These are phyloP conservation scores for Leptodermis oblonga DNA, from an alignment of 257 asterid species.

Conservation along the genomic window DNA sequence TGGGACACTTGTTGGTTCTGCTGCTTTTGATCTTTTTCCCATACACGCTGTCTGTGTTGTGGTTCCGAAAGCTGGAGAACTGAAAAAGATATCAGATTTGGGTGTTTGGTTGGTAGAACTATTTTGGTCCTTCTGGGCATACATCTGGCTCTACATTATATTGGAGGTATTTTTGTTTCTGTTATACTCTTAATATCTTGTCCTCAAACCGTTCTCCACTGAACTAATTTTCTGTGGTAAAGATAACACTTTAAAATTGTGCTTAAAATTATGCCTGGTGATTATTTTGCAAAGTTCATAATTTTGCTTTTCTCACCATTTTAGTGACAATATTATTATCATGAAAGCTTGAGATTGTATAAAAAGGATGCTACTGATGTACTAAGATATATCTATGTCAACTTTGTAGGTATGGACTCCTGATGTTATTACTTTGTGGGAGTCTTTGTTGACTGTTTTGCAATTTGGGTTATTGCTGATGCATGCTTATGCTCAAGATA, in stretches of 20 bases:
- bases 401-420: slow-evolving; percentile 84
- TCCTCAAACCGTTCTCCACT: not conserved
- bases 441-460: slow-evolving; percentile 79
- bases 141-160: slow-evolving; percentile 90
- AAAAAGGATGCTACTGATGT: not conserved
- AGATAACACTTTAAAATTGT: not conserved
- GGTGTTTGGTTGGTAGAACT: slow-evolving; percentile 98
- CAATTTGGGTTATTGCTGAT: slow-evolving; percentile 75
- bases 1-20: slow-evolving; percentile 96
- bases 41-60: slow-evolving; percentile 96
- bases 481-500: slow-evolving; percentile 96
- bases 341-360: not conserved
- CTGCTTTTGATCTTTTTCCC: slow-evolving; percentile 96
- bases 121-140: slow-evolving; percentile 99
- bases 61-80: slow-evolving; percentile 89
- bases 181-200: not conserved
- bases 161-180: slow-evolving; percentile 51
- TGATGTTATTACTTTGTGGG: slow-evolving; percentile 73
- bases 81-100: slow-evolving; percentile 82
- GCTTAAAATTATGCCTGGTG: not conserved
- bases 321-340: not conserved
- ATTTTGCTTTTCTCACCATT: not conserved
- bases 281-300: not conserved
- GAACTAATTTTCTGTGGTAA: not conserved
- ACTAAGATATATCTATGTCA: not conserved